Evolutionary conservation across 1,139 yeast species (phyloP), one percentile per base, ranked within the genome.

Genomic region (Candida sp.): DNA sequence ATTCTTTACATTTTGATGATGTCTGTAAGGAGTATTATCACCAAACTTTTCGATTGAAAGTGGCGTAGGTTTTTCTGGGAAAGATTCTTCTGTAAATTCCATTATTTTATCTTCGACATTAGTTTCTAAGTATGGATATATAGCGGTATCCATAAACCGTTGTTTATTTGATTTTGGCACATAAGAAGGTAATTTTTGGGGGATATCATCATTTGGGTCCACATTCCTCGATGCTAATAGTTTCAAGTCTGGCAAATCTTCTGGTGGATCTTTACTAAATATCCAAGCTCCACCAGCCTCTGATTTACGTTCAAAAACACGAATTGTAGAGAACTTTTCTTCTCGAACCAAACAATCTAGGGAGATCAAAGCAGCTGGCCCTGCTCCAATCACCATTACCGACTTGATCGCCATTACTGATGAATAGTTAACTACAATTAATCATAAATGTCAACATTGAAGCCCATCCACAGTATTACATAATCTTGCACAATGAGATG

Each of bases 361-460:
- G 6, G 78, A 60, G 1, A 80, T 84, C 5, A 82, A 70, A 4
- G 89, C 90, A 41, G 81, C 72, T 0, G 90, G 88, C 1, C 91
- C 91, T 6, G 79, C 87, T 3, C 91, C 90, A 34, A 82, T 65
- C 8, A 78, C 73, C 1, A 82, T 81, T 8, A 78, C 63, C 21
- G 60, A 57, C 42, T 61, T 57, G 40, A 65, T 56, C 4, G 45
- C 11, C 49, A 44, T 49, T 36, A 5, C 2, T 15, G 19, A 15
- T 15, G 19, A 15, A 15, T 15, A 15, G 2, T 15, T 15, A 15
- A 15, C 19, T 15, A 15, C 19, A 15, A 15, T 15, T 15, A 15
- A 15, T 15, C 19, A 15, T 15, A 15, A 15, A 15, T 15, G 19
- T 15, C 19, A 15, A 15, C 19, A 15, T 15, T 15, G 3, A 2